Percentiles rank a stretch among this genome's conserved stretches.
Conservation (phyloP, 495 filamentous ascomycete genomes). For the Penicillium psychrofluorescens region DNA sequence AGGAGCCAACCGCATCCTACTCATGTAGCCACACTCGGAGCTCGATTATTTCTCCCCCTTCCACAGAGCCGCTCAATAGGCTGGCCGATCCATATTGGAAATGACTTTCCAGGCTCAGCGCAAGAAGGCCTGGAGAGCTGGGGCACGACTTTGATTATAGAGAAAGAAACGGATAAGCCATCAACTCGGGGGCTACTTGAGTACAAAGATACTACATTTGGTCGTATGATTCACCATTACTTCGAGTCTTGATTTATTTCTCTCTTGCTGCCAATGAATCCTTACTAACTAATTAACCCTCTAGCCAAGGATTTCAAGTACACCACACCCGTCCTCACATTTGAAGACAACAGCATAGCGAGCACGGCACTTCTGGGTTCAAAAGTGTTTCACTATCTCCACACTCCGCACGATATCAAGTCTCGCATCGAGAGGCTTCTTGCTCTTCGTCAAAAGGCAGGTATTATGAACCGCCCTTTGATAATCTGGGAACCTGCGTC, state of each 20-base stretch:
- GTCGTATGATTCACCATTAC: slow-evolving; percentile 27
- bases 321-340: slow-evolving; percentile 45
- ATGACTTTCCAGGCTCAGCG: slow-evolving; percentile 63
- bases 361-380: slow-evolving; percentile 4
- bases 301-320: slow-evolving; percentile 65
- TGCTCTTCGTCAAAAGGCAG: slow-evolving; percentile 2
- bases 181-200: slow-evolving; percentile 26
- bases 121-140: slow-evolving; percentile 51
- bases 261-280: not conserved
- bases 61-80: slow-evolving; percentile 44
- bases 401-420: slow-evolving; percentile 49
- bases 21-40: slow-evolving; percentile 24
- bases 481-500: slow-evolving; percentile 34
- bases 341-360: slow-evolving; percentile 5
- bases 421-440: slow-evolving; percentile 3
- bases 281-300: slow-evolving; percentile 15
- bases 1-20: not conserved
- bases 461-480: slow-evolving; percentile 13
- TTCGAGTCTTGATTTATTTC: not conserved
- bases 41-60: slow-evolving; percentile 17
- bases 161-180: slow-evolving; percentile 62
- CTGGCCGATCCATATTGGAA: slow-evolving; percentile 76
- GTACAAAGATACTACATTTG: slow-evolving; percentile 25
- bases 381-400: slow-evolving; percentile 66
- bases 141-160: slow-evolving; percentile 58